Evolutionary conservation across 2,329 filamentous ascomycete genomes (phyloP), one percentile per base, ranked within the genome.

Genomic region (Akanthomyces muscarius): DNA sequence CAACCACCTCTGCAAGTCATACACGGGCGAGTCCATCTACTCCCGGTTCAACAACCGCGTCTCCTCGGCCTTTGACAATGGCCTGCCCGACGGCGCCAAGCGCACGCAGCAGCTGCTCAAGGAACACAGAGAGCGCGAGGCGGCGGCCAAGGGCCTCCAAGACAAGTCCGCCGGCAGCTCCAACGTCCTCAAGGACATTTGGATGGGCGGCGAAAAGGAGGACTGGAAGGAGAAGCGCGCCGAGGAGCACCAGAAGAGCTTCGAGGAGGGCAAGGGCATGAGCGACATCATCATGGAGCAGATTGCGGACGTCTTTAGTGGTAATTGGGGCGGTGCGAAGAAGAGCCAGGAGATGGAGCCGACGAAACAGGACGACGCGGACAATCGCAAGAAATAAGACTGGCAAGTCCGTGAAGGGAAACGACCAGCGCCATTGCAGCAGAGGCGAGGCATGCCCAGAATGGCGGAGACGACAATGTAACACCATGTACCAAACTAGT

Each of bases 151-250:
- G 55, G 59, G 59, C 1, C n/a, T 47, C 2, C 67, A 71, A 63
- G 51, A 51, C 69, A 70, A 72, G 42, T 69, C 74, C 63, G 71
- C 74, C 63, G 71, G 76, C 28, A 30, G 6, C 68, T 71, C 64
- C 64, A 69, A 53, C 66, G 56, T 73, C 55, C 71, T 84, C 61
- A 75, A 80, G 65, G 77, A 77, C 66, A 71, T 86, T 18, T 87
- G 85, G 85, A 83, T 85, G 80, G 85, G 85, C 41, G 78, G 77
- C 44, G 83, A 86, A 71, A 72, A 73, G n/a, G 77, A 80, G 51
- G 78, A 82, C 66, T 86, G 84, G 84, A 76, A 78, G 70, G 73
- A 79, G 73, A 80, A 81, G 77, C 76, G 83, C 65, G 75, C 78
- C 4, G 77, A 77, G 69, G 77, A 80, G 71, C 82, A 86, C 69